phyloP scores from a whole-genome alignment of 352 stramenopile genomes.

The Phytophthora podocarpi region DNA sequence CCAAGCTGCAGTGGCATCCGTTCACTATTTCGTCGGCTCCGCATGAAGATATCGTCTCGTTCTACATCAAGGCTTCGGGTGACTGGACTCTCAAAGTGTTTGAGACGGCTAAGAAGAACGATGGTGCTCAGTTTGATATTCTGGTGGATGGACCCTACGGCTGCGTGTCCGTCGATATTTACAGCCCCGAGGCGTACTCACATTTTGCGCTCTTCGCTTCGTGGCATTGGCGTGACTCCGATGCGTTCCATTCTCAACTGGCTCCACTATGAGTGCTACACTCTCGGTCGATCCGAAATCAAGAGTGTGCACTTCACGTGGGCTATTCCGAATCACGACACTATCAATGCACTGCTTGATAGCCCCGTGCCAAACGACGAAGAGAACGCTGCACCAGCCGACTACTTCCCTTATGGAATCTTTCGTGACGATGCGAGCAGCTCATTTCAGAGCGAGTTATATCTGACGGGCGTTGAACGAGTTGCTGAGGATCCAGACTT shows the following conservation, averaged over 20 bases:
- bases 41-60: constrained; percentile 48
- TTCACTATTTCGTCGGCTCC: constrained; percentile 81
- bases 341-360: constrained; percentile 27
- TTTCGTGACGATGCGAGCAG: neutral
- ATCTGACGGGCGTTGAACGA: constrained; percentile 27
- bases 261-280: constrained; percentile 29
- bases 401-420: constrained; percentile 11
- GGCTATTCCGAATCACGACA: constrained; percentile 36
- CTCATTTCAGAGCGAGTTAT: constrained; percentile 38
- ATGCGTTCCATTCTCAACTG: constrained; percentile 41
- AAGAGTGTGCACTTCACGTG: constrained; percentile 47
- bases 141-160: constrained; percentile 47
- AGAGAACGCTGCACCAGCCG: neutral
- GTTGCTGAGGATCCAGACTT: constrained; percentile 28
- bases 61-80: constrained; percentile 55
- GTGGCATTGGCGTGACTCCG: constrained; percentile 50
- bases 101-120: neutral
- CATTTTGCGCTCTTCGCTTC: constrained; percentile 47
- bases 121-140: constrained; percentile 22
- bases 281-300: constrained; percentile 17
- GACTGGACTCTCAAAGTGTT: constrained; percentile 61
- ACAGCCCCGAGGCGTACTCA: constrained; percentile 38
- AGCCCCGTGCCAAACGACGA: neutral
- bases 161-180: constrained; percentile 39
- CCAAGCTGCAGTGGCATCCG: constrained; percentile 79